These are phyloP conservation scores for Psidium friedrichsthalianum DNA, from an alignment of 345 rosid species.

Conservation along the genomic window DNA sequence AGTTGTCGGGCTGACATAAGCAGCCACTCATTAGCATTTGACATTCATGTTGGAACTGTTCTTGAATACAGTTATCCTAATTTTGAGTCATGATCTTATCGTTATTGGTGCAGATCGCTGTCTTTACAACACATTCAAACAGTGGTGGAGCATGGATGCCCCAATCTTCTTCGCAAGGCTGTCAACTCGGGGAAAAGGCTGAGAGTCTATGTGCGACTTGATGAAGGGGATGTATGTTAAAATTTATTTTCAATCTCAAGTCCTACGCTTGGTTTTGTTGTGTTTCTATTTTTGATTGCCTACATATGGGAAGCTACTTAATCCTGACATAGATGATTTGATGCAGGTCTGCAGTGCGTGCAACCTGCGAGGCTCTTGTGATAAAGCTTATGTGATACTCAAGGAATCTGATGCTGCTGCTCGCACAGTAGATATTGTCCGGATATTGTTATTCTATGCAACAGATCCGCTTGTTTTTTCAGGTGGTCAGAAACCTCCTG, in stretches of 20 bases:
- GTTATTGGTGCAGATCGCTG: conserved; percentile 43
- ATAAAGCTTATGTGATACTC: conserved; percentile 69
- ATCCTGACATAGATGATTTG: neutral
- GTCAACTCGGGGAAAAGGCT: conserved; percentile 87
- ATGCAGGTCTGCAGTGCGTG: conserved; percentile 73
- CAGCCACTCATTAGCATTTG: neutral
- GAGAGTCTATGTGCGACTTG: conserved; percentile 47
- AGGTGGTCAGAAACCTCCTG: conserved; percentile 38
- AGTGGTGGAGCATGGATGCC: conserved; percentile 74
- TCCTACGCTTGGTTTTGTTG: neutral
- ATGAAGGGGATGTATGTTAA: conserved; percentile 76
- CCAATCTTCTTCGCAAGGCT: conserved; percentile 61
- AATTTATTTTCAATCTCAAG: rapidly evolving
- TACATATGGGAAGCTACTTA: neutral
- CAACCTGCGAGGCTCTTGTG: conserved; percentile 77
- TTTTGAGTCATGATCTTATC: neutral
- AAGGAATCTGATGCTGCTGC: conserved; percentile 63
- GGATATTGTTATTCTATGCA: conserved; percentile 52
- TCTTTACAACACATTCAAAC: conserved; percentile 43
- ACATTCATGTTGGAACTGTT: neutral
- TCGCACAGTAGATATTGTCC: conserved; percentile 80
- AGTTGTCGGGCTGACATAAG: neutral
- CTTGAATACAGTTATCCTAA: neutral
- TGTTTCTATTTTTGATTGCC: neutral
- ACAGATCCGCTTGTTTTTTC: conserved; percentile 58